Percentiles rank a stretch among this genome's conserved stretches.
Conservation (phyloP, 768 basidiomycete species). For the Tremella yokohamensis region DNA sequence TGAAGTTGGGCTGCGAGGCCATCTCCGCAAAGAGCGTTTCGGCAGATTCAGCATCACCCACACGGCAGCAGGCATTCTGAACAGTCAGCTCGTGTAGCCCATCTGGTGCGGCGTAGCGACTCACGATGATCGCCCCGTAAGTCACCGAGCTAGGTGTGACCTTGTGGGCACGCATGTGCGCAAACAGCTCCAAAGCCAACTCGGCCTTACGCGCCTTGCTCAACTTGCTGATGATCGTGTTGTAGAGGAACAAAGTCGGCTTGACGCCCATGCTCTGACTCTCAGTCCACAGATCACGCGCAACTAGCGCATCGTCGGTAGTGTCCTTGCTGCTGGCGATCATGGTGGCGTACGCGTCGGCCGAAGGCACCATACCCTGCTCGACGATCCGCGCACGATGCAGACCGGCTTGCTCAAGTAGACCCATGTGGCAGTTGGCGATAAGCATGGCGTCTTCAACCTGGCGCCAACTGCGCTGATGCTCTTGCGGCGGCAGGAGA, state of each 20-base stretch:
- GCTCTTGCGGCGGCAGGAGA: conserved; percentile 52
- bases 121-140: conserved; percentile 80
- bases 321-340: conserved; percentile 86
- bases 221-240: conserved; percentile 94
- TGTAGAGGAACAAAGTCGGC: conserved; percentile 86
- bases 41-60: conserved; percentile 79
- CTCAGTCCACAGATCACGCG: conserved; percentile 78
- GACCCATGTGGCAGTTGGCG: conserved; percentile 74
- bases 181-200: conserved; percentile 78
- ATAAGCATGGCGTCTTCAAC: conserved; percentile 89
- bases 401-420: conserved; percentile 72
- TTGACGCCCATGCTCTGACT: conserved; percentile 64
- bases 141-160: conserved; percentile 77
- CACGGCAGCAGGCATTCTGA: conserved; percentile 74
- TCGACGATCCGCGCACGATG: conserved; percentile 75
- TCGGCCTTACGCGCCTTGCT: conserved; percentile 92
- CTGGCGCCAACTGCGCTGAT: conserved; percentile 64
- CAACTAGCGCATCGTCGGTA: conserved; percentile 89
- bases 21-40: conserved; percentile 83
- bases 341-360: conserved; percentile 88
- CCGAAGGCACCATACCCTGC: conserved; percentile 70
- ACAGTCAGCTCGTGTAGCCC: not conserved
- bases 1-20: conserved; percentile 67
- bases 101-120: conserved; percentile 11
- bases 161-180: conserved; percentile 69